phyloP scores from a whole-genome alignment of 2,329 filamentous ascomycete genomes.

The Cyclaneusma minus region DNA sequence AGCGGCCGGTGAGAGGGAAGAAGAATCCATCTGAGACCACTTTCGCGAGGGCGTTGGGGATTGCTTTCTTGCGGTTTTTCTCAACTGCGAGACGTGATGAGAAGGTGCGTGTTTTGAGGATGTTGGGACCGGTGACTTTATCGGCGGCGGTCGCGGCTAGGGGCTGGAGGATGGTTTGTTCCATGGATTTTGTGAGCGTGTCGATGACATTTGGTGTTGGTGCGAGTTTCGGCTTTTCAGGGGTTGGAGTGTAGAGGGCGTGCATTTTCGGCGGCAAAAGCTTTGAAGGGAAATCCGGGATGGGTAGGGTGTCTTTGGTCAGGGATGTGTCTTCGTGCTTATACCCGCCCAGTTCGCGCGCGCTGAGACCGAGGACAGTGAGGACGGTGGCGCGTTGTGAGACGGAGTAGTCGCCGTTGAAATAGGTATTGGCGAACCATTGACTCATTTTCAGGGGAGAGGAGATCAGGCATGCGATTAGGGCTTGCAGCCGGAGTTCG shows the following conservation, averaged over 20 bases:
- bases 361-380: constrained; percentile 65
- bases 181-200: constrained; percentile 49
- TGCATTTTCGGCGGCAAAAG: constrained; percentile 60
- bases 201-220: constrained; percentile 47
- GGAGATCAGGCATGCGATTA: constrained; percentile 68
- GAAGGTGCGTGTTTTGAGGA: constrained; percentile 81
- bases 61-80: constrained; percentile 37
- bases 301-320: constrained; percentile 18
- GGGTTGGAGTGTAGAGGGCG: constrained; percentile 37
- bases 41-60: constrained; percentile 64
- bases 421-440: constrained; percentile 75
- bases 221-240: constrained; percentile 28
- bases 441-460: constrained; percentile 64
- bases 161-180: constrained; percentile 61
- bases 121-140: constrained; percentile 60
- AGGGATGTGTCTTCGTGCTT: constrained; percentile 24
- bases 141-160: constrained; percentile 73
- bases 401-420: constrained; percentile 82
- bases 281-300: constrained; percentile 60
- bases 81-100: constrained; percentile 59
- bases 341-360: constrained; percentile 71
- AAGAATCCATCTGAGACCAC: constrained; percentile 69
- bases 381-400: constrained; percentile 71
- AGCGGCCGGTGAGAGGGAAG: constrained; percentile 69
- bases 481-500: constrained; percentile 58